Evolutionary conservation across 495 filamentous ascomycete genomes (phyloP).

Genomic region (Penicillium angulare): DNA sequence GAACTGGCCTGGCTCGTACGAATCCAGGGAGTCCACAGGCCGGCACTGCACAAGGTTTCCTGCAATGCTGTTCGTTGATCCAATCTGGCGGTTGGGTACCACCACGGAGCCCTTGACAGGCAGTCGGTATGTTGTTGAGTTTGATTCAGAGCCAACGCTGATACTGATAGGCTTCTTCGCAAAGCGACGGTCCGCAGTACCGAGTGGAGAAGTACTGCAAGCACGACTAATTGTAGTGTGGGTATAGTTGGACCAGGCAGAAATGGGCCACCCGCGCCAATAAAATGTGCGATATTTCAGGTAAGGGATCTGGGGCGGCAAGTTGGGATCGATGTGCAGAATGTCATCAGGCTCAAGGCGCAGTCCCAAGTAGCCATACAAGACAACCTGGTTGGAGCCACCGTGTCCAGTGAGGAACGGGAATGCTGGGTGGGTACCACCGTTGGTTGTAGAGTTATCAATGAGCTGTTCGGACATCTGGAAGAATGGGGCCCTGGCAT

Average conservation of each 20-base stretch:
- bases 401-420: slow-evolving; percentile 69
- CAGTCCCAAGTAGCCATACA: slow-evolving; percentile 63
- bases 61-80: slow-evolving; percentile 42
- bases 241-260: slow-evolving; percentile 60
- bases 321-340: slow-evolving; percentile 56
- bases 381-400: slow-evolving; percentile 59
- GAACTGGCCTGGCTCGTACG: slow-evolving; percentile 66
- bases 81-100: slow-evolving; percentile 57
- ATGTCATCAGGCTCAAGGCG: slow-evolving; percentile 50
- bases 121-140: slow-evolving; percentile 47
- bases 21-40: slow-evolving; percentile 45
- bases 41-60: slow-evolving; percentile 70
- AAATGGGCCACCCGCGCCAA: slow-evolving; percentile 66
- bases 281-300: slow-evolving; percentile 66
- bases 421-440: slow-evolving; percentile 63
- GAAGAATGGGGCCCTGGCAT: slow-evolving; percentile 50
- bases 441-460: slow-evolving; percentile 64
- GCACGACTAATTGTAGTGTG: slow-evolving; percentile 61
- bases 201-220: slow-evolving; percentile 24
- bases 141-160: slow-evolving; percentile 36
- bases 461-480: slow-evolving; percentile 66
- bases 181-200: slow-evolving; percentile 47
- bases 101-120: slow-evolving; percentile 50
- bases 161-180: slow-evolving; percentile 52
- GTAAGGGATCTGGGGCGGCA: slow-evolving; percentile 61